Evolutionary conservation across 495 filamentous ascomycete species (phyloP), one percentile per base, ranked within the genome.

Genomic region (Aspergillus diversus): DNA sequence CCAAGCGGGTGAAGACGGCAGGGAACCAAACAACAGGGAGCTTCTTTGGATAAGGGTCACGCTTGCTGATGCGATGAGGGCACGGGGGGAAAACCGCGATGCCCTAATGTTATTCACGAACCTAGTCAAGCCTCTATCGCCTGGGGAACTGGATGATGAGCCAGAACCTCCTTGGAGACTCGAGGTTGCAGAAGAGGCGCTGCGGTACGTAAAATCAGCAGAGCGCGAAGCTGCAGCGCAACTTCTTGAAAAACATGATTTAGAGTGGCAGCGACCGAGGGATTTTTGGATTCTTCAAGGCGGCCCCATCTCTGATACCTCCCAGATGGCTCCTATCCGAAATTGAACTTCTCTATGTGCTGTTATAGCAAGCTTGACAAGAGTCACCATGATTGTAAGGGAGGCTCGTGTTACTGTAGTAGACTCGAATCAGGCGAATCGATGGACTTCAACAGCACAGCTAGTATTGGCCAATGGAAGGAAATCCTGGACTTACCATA

Each of bases 201-300:
- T 43, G 39, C 39, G 39, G 15, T 15, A 43, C 39, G 8, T 43
- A 15, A 43, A 15, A 43, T 43, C 15, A 43, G 8, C 39, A 43
- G 39, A 43, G 39, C 39, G 39, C 9, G 15, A 43, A 15, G 39
- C 39, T 15, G 39, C 39, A 3, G 39, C 39, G 1, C 39, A 43
- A 43, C 39, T 43, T 43, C 39, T 43, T 3, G 9, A 43, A 15
- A 9, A 43, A 9, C 39, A 43, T 15, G 1, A 43, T 43, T 43
- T 43, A 43, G 39, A 43, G 39, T 43, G 39, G 39, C 39, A 43
- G 39, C 39, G 39, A 43, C 39, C 39, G 39, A 43, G 39, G 15
- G 39, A 43, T 43, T 43, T 43, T 15, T 43, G 39, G 39, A 43
- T 43, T 15, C 39, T 43, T 3, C 39, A 43, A 43, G 39, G 39